Base-by-base conservation (phyloP, 2,329 filamentous ascomycete genomes). In the Penicillium sp. region DNA sequence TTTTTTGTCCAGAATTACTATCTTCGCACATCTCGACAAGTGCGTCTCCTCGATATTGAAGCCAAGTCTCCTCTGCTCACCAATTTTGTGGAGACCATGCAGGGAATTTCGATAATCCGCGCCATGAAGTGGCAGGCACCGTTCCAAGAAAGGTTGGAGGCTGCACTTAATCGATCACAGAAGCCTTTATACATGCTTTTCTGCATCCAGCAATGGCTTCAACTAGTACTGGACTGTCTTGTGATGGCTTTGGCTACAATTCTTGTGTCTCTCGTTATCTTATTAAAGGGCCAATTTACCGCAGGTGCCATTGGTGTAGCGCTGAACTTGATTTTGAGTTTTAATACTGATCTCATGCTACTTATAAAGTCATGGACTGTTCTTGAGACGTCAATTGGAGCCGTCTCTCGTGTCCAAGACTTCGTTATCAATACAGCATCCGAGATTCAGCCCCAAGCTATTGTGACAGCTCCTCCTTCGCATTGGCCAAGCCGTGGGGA, bases 271-370 rank as follows among this genome's bases (percentile, higher is more conserved):
- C 62, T 81, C 0, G 72, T 75, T 0, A 77, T 77, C 0, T 69
- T 67, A 1, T 63, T 70, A 46, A 34, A 65, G 45, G 65, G 68
- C 2, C 66, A 67, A 27, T 64, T 78, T n/a, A 73, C 69, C 46
- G 69, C 74, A 2, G 77, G 74, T 16, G 73, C 71, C 35, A 70
- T 80, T 8, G 79, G 78, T 53, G 69, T 81, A 14, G 77, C 77
- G 0, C 61, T 82, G 19, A 67, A 78, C 19, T 74, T 78, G 53
- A 71, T 80, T 18, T 67, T 81, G 18, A 65, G 70, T 4, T 78
- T 82, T 57, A 79, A 75, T 19, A 67, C 73, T 44, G 70, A 69
- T 47, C 64, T 81, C 34, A 75, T 75, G 42, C 61, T 73, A 1
- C 44, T 58, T 2, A 60, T 66, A 19, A 51, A 57, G 16, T 57